phyloP scores from a whole-genome alignment of 768 basidiomycete species.

The Podaxis sp. region DNA sequence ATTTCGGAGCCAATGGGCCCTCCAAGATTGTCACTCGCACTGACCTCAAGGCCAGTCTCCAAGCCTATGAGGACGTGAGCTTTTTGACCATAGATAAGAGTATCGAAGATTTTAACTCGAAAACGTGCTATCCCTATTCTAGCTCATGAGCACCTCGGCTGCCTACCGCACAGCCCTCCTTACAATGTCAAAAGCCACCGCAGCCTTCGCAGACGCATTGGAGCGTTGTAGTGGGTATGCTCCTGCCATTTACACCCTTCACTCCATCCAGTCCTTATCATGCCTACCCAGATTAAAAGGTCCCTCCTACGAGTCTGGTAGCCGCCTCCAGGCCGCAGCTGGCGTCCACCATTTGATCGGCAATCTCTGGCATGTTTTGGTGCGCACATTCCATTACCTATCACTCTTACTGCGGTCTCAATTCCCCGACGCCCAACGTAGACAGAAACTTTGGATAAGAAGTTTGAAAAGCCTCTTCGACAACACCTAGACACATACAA shows the following conservation, averaged over 20 bases:
- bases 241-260: neutral
- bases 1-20: conserved; percentile 74
- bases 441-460: conserved; percentile 85
- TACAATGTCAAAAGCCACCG: conserved; percentile 79
- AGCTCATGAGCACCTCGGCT: conserved; percentile 78
- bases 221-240: conserved; percentile 80
- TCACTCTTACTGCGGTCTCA: conserved; percentile 1
- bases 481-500: conserved; percentile 83
- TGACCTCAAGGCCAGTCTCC: conserved; percentile 74
- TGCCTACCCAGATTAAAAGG: conserved; percentile 61
- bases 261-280: conserved; percentile 1
- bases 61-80: conserved; percentile 76
- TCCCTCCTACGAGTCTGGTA: conserved; percentile 76
- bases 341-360: conserved; percentile 90
- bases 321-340: conserved; percentile 80
- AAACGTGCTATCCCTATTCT: conserved; percentile 2
- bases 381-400: conserved; percentile 34
- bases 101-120: neutral
- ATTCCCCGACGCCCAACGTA: conserved; percentile 28
- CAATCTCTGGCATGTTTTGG: conserved; percentile 91
- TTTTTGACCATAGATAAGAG: neutral
- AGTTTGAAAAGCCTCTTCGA: conserved; percentile 87
- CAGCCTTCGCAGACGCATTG: conserved; percentile 84
- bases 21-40: conserved; percentile 81
- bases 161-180: conserved; percentile 81